Evolutionary conservation across 2,329 filamentous ascomycete genomes (phyloP).

Genomic region (Microascus cirrosus): DNA sequence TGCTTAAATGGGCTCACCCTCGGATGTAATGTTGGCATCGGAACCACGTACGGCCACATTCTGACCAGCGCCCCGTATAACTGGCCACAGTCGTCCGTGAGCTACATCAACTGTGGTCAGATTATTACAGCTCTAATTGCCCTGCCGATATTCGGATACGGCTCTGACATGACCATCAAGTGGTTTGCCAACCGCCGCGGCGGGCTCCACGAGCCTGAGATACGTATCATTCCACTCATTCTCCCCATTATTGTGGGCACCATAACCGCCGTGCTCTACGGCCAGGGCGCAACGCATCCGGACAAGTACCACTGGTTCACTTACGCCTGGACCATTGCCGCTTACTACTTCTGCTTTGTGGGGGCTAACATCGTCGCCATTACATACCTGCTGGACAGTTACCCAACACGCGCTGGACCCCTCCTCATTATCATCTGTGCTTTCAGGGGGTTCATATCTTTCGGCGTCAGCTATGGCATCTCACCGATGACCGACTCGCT

Average conservation of each 20-base stretch:
- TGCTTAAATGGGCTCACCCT: constrained; percentile 18
- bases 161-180: constrained; percentile 23
- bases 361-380: constrained; percentile 15
- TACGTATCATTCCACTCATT: constrained; percentile 20
- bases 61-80: constrained; percentile 21
- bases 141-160: constrained; percentile 24
- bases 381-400: constrained; percentile 15
- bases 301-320: constrained; percentile 21
- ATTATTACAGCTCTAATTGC: constrained; percentile 24
- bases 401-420: constrained; percentile 16
- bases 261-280: constrained; percentile 24
- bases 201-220: constrained; percentile 29
- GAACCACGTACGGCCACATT: constrained; percentile 26
- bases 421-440: constrained; percentile 13
- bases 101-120: constrained; percentile 26
- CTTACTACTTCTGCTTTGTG: constrained; percentile 16
- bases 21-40: constrained; percentile 28
- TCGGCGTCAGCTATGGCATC: constrained; percentile 13
- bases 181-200: constrained; percentile 20
- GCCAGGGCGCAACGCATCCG: constrained; percentile 21
- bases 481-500: constrained; percentile 9
- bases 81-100: constrained; percentile 20
- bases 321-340: constrained; percentile 15
- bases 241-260: constrained; percentile 24
- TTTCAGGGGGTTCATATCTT: constrained; percentile 13